Base-by-base conservation (phyloP, 2,329 filamentous ascomycete species). In the Fusarium paranaense region DNA sequence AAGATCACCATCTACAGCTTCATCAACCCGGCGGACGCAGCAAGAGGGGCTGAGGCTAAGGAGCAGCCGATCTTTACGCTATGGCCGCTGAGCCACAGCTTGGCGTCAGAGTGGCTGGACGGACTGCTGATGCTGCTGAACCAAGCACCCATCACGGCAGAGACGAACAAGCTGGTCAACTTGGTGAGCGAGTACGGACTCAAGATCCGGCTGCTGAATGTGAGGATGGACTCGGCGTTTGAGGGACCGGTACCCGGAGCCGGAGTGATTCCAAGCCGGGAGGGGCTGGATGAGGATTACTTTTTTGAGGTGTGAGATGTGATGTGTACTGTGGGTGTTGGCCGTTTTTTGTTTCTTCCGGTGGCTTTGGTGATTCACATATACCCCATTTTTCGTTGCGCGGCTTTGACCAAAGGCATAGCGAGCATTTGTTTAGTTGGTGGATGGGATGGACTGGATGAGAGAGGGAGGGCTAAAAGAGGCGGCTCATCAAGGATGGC, bases 51-150 rank as follows among this genome's bases (percentile, higher is more conserved):
- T 35, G 83, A 83, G 35, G 79, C 78, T n/a, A 83, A 84, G 75
- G 97, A 98, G 82, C 86, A 90, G 60, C 88, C 94, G 1, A 89
- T 98, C 25, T 87, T 99, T 63, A 94, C 92, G n/a, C 87, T 99
- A 62, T 92, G 95, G 81, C 95, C 96, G 7, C 86, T 91, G 68
- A 94, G 91, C 67, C 93, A 97, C 80, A 94, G 91, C 73, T 86
- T 97, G 57, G 97, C 97, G 11, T 97, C 95, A 1, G 97, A 99
- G 83, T 99, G 97, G 97, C 88, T 99, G 6, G 97, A 99, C 81
- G 97, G 97, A 1, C 85, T 99, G 73, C 88, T 98, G 66, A 97
- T 99, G 95, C 87, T 99, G 64, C 88, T 99, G 27, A 95, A 97
- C 80, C 97, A 99, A 83, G 91, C 95, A 68, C 97, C 97, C 22